Percentiles rank a stretch among this genome's conserved stretches.
These are phyloP conservation scores for Phlyctochytrium planicorne DNA, from an alignment of 192 early-diverging fungal genomes.

Conservation along the genomic window DNA sequence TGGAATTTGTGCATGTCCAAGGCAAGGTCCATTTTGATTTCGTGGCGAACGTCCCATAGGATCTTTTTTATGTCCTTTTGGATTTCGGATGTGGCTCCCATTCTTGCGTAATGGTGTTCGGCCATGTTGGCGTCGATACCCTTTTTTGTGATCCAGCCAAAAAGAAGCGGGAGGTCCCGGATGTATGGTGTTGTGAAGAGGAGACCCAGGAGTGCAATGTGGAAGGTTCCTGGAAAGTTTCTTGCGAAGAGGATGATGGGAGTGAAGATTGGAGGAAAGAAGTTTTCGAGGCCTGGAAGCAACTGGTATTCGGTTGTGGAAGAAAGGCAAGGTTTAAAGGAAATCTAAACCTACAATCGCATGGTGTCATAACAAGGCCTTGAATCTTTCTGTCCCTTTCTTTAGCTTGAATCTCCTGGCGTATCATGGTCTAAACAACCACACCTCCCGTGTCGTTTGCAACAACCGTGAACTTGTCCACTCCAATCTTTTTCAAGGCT, in stretches of 20 bases:
- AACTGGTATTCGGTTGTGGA: background rate
- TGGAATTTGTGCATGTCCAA: background rate
- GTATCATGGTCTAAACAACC: background rate
- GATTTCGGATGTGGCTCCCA: background rate
- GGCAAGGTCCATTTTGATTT: background rate
- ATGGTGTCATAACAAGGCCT: background rate
- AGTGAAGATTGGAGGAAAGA: background rate
- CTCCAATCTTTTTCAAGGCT: background rate
- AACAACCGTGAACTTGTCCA: background rate
- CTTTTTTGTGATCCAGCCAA: background rate
- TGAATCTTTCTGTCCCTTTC: background rate
- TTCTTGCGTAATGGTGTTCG: background rate
- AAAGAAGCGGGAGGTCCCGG: background rate
- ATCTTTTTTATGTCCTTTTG: background rate
- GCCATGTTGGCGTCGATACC: background rate
- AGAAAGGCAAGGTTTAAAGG: background rate
- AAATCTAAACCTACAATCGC: background rate
- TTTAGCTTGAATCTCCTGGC: background rate
- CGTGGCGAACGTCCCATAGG: background rate
- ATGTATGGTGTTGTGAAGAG: background rate
- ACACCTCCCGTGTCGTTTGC: background rate
- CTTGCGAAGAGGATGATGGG: background rate
- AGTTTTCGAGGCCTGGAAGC: background rate
- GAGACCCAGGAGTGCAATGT: background rate
- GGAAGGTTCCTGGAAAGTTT: background rate